A percentile compares a stretch with the other conserved stretches of the same genome.
These are phyloP conservation scores for Plenodomus lindquistii DNA, from an alignment of 2,329 filamentous ascomycete genomes.

Conservation along the genomic window DNA sequence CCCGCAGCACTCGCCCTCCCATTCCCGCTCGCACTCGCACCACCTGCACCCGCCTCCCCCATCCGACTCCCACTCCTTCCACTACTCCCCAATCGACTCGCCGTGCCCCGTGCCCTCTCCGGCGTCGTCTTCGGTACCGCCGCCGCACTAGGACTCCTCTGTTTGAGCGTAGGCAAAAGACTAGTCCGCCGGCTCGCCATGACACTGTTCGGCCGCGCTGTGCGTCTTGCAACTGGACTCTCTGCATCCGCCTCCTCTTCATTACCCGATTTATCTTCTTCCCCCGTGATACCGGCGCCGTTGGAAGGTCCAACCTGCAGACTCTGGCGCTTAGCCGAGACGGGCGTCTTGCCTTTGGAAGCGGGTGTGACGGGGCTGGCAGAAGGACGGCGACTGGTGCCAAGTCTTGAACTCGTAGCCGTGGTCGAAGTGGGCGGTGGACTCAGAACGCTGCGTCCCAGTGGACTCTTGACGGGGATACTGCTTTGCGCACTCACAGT, in stretches of 20 bases:
- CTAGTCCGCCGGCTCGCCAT: neutral
- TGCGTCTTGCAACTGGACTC: neutral
- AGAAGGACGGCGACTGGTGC: neutral
- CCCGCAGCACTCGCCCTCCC: no score
- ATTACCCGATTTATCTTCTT: neutral
- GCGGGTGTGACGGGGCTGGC: neutral
- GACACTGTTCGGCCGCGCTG: neutral
- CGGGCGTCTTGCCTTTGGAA: neutral
- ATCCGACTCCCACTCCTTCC: neutral
- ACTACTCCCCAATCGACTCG: neutral
- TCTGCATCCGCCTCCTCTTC: neutral
- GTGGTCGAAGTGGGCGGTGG: constrained; percentile 36
- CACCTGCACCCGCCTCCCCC: no score
- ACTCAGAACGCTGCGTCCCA: constrained; percentile 33
- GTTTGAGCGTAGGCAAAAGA: neutral
- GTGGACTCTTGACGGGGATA: constrained; percentile 42
- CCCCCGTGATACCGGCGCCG: neutral
- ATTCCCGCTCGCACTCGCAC: no score
- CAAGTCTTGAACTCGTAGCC: neutral
- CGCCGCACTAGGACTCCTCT: neutral
- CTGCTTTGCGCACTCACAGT: constrained; percentile 31
- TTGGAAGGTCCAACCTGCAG: neutral
- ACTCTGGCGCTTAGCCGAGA: neutral
- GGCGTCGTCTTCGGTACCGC: neutral
- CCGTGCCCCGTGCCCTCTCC: neutral